Evolutionary conservation across 306 rosid species (phyloP).

Genomic region (Calophaca sinica): DNA sequence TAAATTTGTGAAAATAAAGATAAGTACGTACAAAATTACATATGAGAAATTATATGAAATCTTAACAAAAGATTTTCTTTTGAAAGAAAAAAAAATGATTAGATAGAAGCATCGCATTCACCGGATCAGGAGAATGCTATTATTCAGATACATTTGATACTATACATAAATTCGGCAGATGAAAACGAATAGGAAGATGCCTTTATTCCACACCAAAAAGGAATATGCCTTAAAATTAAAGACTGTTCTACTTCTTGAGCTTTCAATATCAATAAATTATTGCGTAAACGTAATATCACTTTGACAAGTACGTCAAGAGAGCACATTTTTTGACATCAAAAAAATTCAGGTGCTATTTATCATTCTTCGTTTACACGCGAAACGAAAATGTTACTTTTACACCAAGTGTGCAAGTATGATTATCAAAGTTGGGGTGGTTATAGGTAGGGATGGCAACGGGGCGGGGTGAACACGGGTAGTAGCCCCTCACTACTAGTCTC

Average conservation of each 20-base stretch:
- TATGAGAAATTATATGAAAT: neutral
- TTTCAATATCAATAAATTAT: neutral
- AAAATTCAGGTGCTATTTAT: too few species aligned
- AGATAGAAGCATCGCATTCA: neutral
- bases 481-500: too few species aligned
- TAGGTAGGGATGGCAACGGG: too few species aligned
- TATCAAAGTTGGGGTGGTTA: neutral
- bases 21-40: neutral
- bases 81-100: neutral
- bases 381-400: conserved; percentile 4
- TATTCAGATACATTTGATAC: neutral
- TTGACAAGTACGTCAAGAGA: conserved; percentile 30
- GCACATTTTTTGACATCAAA: conserved; percentile 1
- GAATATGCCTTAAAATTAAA: neutral
- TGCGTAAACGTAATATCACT: conserved; percentile 40
- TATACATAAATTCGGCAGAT: neutral
- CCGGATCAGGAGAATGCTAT: neutral
- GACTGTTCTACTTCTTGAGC: neutral
- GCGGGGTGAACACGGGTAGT: too few species aligned
- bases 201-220: neutral
- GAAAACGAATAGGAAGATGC: conserved; percentile 23
- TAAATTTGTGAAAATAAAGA: neutral
- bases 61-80: too few species aligned
- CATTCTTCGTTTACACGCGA: neutral
- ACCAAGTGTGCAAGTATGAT: neutral